These are phyloP conservation scores for Nyssa sinensis DNA, from an alignment of 148 eudicot species.

Conservation along the genomic window DNA sequence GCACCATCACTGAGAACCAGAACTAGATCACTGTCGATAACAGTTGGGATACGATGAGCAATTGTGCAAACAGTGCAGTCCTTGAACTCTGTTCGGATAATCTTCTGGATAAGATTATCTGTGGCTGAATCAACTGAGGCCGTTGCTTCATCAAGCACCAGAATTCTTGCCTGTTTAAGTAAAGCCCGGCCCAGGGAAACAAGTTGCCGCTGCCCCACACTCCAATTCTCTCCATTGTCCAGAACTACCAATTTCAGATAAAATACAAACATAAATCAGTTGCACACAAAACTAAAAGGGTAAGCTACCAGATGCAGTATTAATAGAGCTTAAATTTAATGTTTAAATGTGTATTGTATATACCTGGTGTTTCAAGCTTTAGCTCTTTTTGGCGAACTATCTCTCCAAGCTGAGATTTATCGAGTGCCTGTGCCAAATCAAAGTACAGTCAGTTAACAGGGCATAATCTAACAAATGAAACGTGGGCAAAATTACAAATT, in stretches of 20 bases:
- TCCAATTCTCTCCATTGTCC: conserved; percentile 98
- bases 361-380: conserved; percentile 88
- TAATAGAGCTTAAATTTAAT: conserved; percentile 9
- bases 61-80: conserved; percentile 89
- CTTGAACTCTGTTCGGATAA: conserved; percentile 77
- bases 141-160: conserved; percentile 97
- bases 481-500: not conserved
- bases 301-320: not conserved
- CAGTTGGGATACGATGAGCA: conserved; percentile 95
- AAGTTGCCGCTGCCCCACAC: conserved; percentile 96
- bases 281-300: not conserved
- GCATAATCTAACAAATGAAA: not conserved
- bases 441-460: conserved; percentile 2
- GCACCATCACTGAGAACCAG: conserved; percentile 95
- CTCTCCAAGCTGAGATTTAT: conserved; percentile 93
- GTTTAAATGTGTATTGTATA: conserved; percentile 6
- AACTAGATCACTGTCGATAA: conserved; percentile 93
- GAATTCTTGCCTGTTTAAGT: conserved; percentile 85
- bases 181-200: conserved; percentile 92
- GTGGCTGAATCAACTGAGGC: conserved; percentile 98
- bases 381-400: conserved; percentile 74
- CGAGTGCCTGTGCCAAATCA: conserved; percentile 68
- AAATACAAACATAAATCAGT: not conserved
- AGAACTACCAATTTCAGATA: conserved; percentile 49
- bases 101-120: conserved; percentile 89